Base-by-base conservation (phyloP, 768 basidiomycete genomes). In the Tricholoma terreum region DNA sequence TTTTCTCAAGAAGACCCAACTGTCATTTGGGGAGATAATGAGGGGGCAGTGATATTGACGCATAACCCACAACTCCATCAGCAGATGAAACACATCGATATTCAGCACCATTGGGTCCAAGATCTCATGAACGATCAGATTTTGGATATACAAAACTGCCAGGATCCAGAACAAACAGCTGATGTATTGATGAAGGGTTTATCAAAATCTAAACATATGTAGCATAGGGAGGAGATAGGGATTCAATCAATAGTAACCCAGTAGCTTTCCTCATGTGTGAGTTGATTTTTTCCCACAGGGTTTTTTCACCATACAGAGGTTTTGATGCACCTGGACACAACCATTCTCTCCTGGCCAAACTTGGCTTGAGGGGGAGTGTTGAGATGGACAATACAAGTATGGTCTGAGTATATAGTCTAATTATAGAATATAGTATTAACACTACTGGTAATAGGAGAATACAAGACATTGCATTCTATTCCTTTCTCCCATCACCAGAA, bases 121-220 rank as follows among this genome's bases (percentile, higher is more conserved):
- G 36, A 38, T 38, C 36, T 38, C 6, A 15, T 38, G 15, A 15
- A 11, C 14, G 15, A 38, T 15, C 6, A 38, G 6, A n/a, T 38
- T 11, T n/a, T 38, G 36, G n/a, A 15, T 38, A 38, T 38, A 3
- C 12, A 38, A 38, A 38, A n/a, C 46, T 65, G 69, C 50, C 58
- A 69, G 3, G 70, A 70, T 1, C 56, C 55, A 1, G 61, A 73
- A 17, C 71, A 72, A 56, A 40, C 63, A 1, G 75, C 77, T 0
- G 77, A 79, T 62, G 56, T 73, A 5, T 67, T 79, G 43, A 78
- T 73, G 0, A 79, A 79, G 56, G 50, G 64, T 0, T 60, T 74
- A n/a, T 38, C 61, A 11, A 48, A 56, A 33, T 40, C 51, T 6
- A 59, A 62, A 33, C 59, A 61, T 36, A 38, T 55, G 33, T 42